phyloP scores from a whole-genome alignment of 176 grass and related monocot species.

The Otatea glauca region DNA sequence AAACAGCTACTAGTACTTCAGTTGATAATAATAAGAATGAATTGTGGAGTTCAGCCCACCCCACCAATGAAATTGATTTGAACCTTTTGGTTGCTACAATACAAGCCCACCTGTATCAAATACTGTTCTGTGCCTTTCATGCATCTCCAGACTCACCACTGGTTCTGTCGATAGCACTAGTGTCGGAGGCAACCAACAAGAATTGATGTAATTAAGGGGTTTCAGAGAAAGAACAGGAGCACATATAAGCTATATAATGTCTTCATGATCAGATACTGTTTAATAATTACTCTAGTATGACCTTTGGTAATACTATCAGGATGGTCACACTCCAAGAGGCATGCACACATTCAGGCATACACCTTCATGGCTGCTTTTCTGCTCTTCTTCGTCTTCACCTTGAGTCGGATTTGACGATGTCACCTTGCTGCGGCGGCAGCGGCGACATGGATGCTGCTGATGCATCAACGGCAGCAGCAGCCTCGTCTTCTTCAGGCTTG shows the following conservation, averaged over 20 bases:
- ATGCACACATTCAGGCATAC: not conserved
- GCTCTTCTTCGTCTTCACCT: conserved; percentile 45
- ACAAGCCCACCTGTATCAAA: not conserved
- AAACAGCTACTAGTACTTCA: not conserved
- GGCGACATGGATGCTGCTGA: conserved; percentile 21
- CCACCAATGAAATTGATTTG: not conserved
- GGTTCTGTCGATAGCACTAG: not conserved
- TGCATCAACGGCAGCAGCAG: not conserved
- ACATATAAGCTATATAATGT: not conserved
- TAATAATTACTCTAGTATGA: not conserved
- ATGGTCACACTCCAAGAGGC: not conserved
- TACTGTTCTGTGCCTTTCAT: not conserved
- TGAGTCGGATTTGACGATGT: not conserved
- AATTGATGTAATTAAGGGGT: not conserved
- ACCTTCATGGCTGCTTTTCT: conserved; percentile 30
- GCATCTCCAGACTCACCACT: not conserved
- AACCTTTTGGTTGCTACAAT: not conserved
- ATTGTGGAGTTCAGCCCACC: conserved; percentile 19
- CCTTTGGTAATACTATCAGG: not conserved
- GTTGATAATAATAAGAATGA: conserved; percentile 14
- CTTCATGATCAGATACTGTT: not conserved
- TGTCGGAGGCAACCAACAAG: not conserved
- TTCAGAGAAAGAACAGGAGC: not conserved
- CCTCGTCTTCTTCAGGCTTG: conserved; percentile 23
- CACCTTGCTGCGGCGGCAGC: not conserved